These are phyloP conservation scores for Kregervanrija delftensis DNA, from an alignment of 805 yeast species.

Conservation along the genomic window DNA sequence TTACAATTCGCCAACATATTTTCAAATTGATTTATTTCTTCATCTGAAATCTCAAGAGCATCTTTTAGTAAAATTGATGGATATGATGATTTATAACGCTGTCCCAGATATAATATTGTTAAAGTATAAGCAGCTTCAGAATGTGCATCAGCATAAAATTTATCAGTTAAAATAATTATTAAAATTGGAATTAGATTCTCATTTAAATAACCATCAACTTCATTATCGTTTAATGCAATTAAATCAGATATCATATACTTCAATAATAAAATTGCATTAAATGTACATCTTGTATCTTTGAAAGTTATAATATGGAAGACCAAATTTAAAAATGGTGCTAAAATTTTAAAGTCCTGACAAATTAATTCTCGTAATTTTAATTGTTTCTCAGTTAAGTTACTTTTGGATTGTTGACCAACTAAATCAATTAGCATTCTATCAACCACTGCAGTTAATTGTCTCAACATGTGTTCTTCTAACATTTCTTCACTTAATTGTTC, in stretches of 20 bases:
- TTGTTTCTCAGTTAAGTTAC: slow-evolving; percentile 48
- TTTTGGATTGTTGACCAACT: slow-evolving; percentile 65
- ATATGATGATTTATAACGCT: slow-evolving; percentile 61
- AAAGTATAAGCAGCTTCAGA: slow-evolving; percentile 88
- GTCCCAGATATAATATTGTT: slow-evolving; percentile 68
- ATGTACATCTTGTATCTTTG: slow-evolving; percentile 88
- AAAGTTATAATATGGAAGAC: slow-evolving; percentile 72
- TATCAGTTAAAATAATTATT: slow-evolving; percentile 60
- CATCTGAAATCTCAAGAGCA: slow-evolving; percentile 44
- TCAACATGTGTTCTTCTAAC: slow-evolving; percentile 92
- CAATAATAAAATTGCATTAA: slow-evolving; percentile 77
- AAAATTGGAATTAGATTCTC: slow-evolving; percentile 66
- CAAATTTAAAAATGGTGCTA: slow-evolving; percentile 73
- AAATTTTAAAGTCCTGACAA: slow-evolving; percentile 52
- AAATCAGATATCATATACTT: slow-evolving; percentile 67
- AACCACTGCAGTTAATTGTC: slow-evolving; percentile 90
- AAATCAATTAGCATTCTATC: slow-evolving; percentile 82
- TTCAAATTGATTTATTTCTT: slow-evolving; percentile 59
- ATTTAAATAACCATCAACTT: slow-evolving; percentile 65
- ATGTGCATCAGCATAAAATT: slow-evolving; percentile 78
- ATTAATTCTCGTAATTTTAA: slow-evolving; percentile 59
- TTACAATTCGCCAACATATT: slow-evolving; percentile 54
- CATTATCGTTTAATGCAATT: slow-evolving; percentile 54
- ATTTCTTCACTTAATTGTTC: slow-evolving; percentile 91
- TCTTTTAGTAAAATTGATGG: slow-evolving; percentile 56